Conservation (phyloP, 1,139 yeast species). For the Meyerozyma smithsonii region DNA sequence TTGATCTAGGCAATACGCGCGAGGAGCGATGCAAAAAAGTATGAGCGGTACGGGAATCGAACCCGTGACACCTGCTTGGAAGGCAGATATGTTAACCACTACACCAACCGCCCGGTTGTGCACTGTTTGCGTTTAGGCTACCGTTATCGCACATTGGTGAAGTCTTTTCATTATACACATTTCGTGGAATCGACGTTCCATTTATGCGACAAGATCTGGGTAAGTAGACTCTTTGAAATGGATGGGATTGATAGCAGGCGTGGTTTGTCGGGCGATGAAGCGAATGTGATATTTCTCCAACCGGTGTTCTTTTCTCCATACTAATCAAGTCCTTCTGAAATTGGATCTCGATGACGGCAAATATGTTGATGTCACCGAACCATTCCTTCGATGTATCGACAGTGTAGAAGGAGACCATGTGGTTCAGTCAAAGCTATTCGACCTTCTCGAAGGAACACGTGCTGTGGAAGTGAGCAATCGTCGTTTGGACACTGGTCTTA, state of each 20-base stretch:
- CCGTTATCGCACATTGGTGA: background rate
- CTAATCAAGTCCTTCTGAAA: background rate
- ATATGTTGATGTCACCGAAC: conserved; percentile 9
- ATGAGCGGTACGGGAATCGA: conserved; percentile 79
- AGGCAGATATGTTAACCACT: conserved; percentile 58
- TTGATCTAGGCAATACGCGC: background rate
- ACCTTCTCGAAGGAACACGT: conserved; percentile 67
- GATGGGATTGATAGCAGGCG: background rate
- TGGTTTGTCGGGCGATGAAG: background rate
- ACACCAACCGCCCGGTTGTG: conserved; percentile 43
- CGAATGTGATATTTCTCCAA: background rate
- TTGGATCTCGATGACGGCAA: conserved; percentile 1
- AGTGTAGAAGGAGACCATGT: conserved; percentile 36
- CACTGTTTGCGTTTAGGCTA: background rate
- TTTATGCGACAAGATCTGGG: conserved; percentile 2
- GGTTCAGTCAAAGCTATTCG: conserved; percentile 49
- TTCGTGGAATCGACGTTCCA: background rate
- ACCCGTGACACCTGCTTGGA: conserved; percentile 81
- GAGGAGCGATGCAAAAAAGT: conserved; percentile 17
- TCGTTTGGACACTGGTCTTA: conserved; percentile 60
- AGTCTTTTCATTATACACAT: background rate
- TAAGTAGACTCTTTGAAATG: background rate
- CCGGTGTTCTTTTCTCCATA: background rate
- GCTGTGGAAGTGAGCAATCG: conserved; percentile 63
- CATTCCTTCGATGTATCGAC: conserved; percentile 7